Base-by-base conservation (phyloP, 495 filamentous ascomycete species). In the Penicillium fimorum region DNA sequence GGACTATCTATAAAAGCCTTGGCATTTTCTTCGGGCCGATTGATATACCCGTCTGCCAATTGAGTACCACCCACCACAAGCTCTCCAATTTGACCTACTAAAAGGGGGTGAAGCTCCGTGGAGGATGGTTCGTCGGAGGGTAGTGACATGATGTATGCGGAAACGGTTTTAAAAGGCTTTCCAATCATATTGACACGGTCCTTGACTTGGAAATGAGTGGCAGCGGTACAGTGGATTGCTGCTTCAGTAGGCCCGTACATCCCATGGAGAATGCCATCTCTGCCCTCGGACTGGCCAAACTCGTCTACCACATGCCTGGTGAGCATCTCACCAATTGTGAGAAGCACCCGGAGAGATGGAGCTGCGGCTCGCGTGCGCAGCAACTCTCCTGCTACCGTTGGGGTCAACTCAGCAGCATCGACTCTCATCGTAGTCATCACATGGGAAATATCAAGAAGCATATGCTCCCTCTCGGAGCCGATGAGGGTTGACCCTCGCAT, bases 161-260 rank as follows among this genome's bases (percentile, higher is more conserved):
- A 92, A 0, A 92, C 90, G 0, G 88, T 91, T 48, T 86, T 82
- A 10, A 94, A 75, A 3, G 89, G 87, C 13, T 82, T 56, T 3
- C 91, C 91, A 51, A 94, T 89, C 56, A 85, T 83, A 29, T 84
- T 80, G 18, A 84, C 79, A 13, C 73, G 69, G n/a, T 77, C 78
- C n/a, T 65, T 53, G 9, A 66, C 61, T 17, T 54, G 53, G 61
- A 86, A 81, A 29, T 70, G 53, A 2, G 73, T 64, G 47, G 82
- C 79, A 7, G 85, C 64, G 6, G 84, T 87, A 64, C 85, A 88
- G 56, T 96, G 91, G 44, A 96, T 92, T 1, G 90, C 79, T 13
- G 88, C 87, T 71, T 94, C 90, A 0, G 90, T 94, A 11, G 91
- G 91, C 1, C 90, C 90, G 62, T 96, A 96, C 90, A 93, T 92